These are phyloP conservation scores for Aspergillus ustus DNA, from an alignment of 2,329 filamentous ascomycete species.

Conservation along the genomic window DNA sequence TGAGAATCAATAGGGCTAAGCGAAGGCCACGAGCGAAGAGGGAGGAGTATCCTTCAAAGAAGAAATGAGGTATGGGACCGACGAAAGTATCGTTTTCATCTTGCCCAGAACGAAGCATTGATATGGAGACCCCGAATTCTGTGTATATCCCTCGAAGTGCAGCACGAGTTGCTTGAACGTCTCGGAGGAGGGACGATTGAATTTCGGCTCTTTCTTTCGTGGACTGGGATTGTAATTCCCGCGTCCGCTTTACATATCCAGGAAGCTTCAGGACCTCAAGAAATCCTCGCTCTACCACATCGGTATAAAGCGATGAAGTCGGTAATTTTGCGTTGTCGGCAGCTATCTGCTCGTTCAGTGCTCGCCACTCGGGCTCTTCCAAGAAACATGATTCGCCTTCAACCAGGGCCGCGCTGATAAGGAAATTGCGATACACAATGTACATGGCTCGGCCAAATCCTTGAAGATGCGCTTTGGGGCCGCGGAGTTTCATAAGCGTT, in stretches of 20 bases:
- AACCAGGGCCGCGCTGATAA: constrained; percentile 40
- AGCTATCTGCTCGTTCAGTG: constrained; percentile 34
- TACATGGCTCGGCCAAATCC: constrained; percentile 42
- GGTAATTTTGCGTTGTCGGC: constrained; percentile 33
- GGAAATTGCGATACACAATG: constrained; percentile 40
- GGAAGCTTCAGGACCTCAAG: constrained; percentile 34
- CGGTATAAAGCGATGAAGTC: constrained; percentile 34
- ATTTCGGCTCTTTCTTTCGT: constrained; percentile 13
- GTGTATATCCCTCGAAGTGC: constrained; percentile 31
- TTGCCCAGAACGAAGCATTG: constrained; percentile 27
- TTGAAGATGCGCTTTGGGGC: constrained; percentile 35
- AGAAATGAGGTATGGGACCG: constrained; percentile 27
- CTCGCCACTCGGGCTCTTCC: constrained; percentile 40
- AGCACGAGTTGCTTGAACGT: constrained; percentile 27
- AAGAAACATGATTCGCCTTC: constrained; percentile 41
- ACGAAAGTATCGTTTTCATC: constrained; percentile 24
- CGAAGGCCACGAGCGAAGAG: constrained; percentile 28
- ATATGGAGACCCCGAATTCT: constrained; percentile 30
- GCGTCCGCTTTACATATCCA: constrained; percentile 30
- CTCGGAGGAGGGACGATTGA: constrained; percentile 23
- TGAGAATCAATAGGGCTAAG: constrained; percentile 25
- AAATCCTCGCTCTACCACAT: constrained; percentile 36
- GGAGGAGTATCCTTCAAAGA: constrained; percentile 28
- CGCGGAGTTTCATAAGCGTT: constrained; percentile 40
- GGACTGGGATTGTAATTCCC: constrained; percentile 19